Conservation (phyloP, 2,329 filamentous ascomycete species). For the Knufia fluminis region DNA sequence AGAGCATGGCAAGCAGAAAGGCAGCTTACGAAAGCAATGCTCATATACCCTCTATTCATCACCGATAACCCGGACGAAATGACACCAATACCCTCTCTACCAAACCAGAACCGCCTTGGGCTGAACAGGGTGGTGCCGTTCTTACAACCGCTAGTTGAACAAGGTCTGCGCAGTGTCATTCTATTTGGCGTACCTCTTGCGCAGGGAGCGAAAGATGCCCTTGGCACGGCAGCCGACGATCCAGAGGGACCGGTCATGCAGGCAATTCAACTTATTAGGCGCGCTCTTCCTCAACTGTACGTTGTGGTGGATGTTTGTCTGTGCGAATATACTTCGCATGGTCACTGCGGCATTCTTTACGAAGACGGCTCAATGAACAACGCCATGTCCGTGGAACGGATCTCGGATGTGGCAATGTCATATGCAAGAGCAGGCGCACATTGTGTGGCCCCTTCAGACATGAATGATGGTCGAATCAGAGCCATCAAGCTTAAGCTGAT, state of each 20-base stretch:
- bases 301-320: constrained; percentile 90
- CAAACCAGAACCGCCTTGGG: constrained; percentile 80
- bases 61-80: constrained; percentile 92
- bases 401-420: constrained; percentile 93
- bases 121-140: constrained; percentile 78
- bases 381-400: constrained; percentile 80
- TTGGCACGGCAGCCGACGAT: constrained; percentile 88
- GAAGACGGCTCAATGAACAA: constrained; percentile 94
- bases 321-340: constrained; percentile 97
- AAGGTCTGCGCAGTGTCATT: constrained; percentile 86
- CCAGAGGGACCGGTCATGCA: constrained; percentile 85
- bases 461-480: constrained; percentile 96
- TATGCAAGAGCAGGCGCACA: constrained; percentile 95
- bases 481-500: constrained; percentile 98
- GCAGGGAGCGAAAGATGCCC: constrained; percentile 73
- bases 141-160: constrained; percentile 75
- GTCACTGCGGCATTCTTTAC: constrained; percentile 90
- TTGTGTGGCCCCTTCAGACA: constrained; percentile 93
- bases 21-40: constrained; percentile 88
- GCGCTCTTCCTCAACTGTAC: constrained; percentile 81
- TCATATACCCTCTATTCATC: constrained; percentile 95
- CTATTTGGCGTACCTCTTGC: constrained; percentile 87
- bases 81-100: constrained; percentile 78
- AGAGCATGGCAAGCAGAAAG: constrained; percentile 75
- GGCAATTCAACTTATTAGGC: constrained; percentile 72